Evolutionary conservation across 768 basidiomycete species (phyloP).

Genomic region (Mycena olivaceomarginata): DNA sequence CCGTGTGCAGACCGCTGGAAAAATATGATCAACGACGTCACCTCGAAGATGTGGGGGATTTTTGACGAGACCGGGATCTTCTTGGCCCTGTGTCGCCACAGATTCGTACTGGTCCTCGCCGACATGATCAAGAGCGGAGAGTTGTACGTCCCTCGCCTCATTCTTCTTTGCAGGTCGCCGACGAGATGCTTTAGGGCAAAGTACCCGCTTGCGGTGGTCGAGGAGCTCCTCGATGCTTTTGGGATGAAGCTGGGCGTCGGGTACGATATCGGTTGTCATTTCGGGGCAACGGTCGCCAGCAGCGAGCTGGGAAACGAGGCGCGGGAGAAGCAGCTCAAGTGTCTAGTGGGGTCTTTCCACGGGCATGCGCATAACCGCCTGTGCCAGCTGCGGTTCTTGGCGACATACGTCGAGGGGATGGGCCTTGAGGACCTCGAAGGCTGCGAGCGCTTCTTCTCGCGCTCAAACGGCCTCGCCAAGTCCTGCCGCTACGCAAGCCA

Average conservation of each 20-base stretch:
- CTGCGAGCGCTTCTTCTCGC: constrained; percentile 35
- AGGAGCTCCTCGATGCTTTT: not conserved
- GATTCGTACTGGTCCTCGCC: constrained; percentile 40
- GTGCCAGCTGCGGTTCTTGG: constrained; percentile 33
- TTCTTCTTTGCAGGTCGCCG: no score
- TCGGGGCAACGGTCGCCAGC: not conserved
- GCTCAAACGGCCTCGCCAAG: constrained; percentile 36
- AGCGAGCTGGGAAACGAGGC: not conserved
- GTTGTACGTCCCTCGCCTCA: not conserved
- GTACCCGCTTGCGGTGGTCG: constrained; percentile 11
- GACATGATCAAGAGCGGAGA: constrained; percentile 51
- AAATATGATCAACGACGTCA: constrained; percentile 32
- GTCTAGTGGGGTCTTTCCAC: constrained; percentile 24
- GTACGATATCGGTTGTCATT: constrained; percentile 1
- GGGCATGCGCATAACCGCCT: constrained; percentile 31
- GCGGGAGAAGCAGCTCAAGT: no score
- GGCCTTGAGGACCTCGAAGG: constrained; percentile 39
- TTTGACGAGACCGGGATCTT: constrained; percentile 51
- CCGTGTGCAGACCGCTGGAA: constrained; percentile 37
- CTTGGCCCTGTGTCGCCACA: constrained; percentile 48
- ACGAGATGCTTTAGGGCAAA: not conserved
- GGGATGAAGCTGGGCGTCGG: constrained; percentile 43
- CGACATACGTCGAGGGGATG: constrained; percentile 32
- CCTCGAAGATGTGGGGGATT: constrained; percentile 43
- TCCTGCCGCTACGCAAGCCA: not conserved